Evolutionary conservation across 1,284 basidiomycete species (phyloP).

Genomic region (Austroboletus niveus): DNA sequence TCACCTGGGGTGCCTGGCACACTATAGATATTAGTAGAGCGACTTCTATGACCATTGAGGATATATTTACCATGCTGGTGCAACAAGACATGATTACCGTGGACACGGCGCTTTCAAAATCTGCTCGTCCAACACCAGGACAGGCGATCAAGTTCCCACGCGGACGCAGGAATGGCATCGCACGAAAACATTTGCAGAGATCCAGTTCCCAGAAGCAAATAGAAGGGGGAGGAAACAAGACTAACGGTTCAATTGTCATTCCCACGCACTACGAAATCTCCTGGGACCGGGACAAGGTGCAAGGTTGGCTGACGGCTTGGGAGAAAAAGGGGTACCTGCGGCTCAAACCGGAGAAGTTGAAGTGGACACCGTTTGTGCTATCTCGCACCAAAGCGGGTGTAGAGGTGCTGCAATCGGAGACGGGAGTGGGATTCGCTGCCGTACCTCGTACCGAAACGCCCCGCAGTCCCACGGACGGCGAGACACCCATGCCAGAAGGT

Average conservation of each 20-base stretch:
- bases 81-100: slow-evolving; percentile 78
- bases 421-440: slow-evolving; percentile 19
- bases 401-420: slow-evolving; percentile 32
- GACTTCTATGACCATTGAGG: slow-evolving; percentile 92
- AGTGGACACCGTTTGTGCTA: slow-evolving; percentile 93
- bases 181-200: slow-evolving; percentile 61
- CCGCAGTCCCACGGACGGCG: slow-evolving; percentile 22
- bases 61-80: slow-evolving; percentile 77
- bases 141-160: slow-evolving; percentile 73
- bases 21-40: slow-evolving; percentile 77
- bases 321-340: slow-evolving; percentile 79
- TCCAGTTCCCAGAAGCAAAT: slow-evolving; percentile 50
- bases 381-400: slow-evolving; percentile 52
- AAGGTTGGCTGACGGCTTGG: slow-evolving; percentile 67
- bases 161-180: slow-evolving; percentile 63
- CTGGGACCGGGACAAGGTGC: slow-evolving; percentile 72
- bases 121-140: slow-evolving; percentile 64
- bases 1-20: slow-evolving; percentile 17
- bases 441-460: slow-evolving; percentile 20
- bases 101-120: slow-evolving; percentile 48
- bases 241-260: slow-evolving; percentile 53
- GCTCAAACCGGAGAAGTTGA: slow-evolving; percentile 83
- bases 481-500: slow-evolving; percentile 23
- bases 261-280: slow-evolving; percentile 78
- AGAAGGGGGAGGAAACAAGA: slow-evolving; percentile 42